phyloP scores from a whole-genome alignment of 2,329 filamentous ascomycete species.

The Onygena corvina region DNA sequence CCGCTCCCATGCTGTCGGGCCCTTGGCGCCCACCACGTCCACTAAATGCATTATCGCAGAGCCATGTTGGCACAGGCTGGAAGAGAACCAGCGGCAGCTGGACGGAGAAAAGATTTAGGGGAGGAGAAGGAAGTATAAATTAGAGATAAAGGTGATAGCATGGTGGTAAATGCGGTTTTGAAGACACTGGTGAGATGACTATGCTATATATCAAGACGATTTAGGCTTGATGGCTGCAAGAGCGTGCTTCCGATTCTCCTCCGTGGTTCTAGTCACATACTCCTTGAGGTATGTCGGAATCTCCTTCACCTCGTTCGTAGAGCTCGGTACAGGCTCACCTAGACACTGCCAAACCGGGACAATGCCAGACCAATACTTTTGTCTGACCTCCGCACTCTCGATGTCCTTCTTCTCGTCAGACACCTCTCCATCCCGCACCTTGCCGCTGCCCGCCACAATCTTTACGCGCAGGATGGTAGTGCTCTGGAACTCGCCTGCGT shows the following conservation, averaged over 20 bases:
- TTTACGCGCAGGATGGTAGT: conserved; percentile 60
- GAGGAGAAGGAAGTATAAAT: too few species aligned
- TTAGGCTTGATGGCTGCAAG: conserved; percentile 22
- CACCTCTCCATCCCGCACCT: conserved; percentile 56
- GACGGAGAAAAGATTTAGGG: too few species aligned
- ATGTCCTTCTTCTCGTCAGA: conserved; percentile 48
- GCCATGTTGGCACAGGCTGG: too few species aligned
- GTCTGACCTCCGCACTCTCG: conserved; percentile 36
- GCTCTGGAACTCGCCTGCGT: conserved; percentile 58
- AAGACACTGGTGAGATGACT: too few species aligned
- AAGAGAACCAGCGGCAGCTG: too few species aligned
- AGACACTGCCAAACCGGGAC: conserved; percentile 52
- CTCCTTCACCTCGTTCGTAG: conserved; percentile 46
- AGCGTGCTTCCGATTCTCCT: conserved; percentile 34
- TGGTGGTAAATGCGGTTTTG: too few species aligned
- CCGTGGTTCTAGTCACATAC: conserved; percentile 41
- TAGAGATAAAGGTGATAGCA: too few species aligned
- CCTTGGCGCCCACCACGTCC: too few species aligned
- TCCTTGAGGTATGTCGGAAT: conserved; percentile 51
- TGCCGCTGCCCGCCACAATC: conserved; percentile 61
- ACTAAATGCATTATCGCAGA: too few species aligned
- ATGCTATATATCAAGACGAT: too few species aligned
- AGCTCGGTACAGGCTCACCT: conserved; percentile 50
- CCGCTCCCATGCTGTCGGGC: too few species aligned
- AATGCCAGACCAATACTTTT: conserved; percentile 49